These are phyloP conservation scores for Castanea mollissima DNA, from an alignment of 306 rosid species.

Conservation along the genomic window DNA sequence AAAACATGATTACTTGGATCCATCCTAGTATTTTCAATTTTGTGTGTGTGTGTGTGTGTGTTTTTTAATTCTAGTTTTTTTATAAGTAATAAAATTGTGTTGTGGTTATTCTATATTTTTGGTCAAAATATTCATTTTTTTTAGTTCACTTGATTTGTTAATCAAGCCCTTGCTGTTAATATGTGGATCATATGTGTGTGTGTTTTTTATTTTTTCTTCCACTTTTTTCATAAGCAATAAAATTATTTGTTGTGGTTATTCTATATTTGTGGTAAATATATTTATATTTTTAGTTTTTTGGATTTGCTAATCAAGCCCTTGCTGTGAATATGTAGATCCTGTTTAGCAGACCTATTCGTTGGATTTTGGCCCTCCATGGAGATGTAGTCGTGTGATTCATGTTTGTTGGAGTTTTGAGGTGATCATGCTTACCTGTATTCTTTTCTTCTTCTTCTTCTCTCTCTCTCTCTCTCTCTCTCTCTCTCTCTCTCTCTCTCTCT, in stretches of 20 bases:
- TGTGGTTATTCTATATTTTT: not conserved
- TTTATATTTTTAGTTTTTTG: not conserved
- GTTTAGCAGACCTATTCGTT: slow-evolving; percentile 93
- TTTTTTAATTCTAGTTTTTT: too few species aligned
- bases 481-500: too few species aligned
- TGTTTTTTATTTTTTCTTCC: too few species aligned
- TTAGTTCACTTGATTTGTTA: not conserved
- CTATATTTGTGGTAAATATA: too few species aligned
- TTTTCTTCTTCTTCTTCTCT: not conserved
- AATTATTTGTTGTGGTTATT: too few species aligned
- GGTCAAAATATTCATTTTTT: not conserved
- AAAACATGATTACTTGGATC: not conserved
- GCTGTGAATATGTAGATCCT: slow-evolving; percentile 56
- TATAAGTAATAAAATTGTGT: not conserved
- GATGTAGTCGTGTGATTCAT: slow-evolving; percentile 70
- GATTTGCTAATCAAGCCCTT: slow-evolving; percentile 10
- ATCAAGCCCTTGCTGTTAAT: too few species aligned
- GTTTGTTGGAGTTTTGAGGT: slow-evolving; percentile 81
- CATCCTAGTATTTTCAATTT: not conserved
- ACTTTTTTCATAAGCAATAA: too few species aligned
- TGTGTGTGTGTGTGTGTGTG: not conserved
- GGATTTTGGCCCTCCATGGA: slow-evolving; percentile 95
- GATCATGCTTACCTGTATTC: slow-evolving; percentile 12
- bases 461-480: not conserved
- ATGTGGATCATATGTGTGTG: too few species aligned